Conservation (phyloP, 768 basidiomycete species). For the Suillus placidus region DNA sequence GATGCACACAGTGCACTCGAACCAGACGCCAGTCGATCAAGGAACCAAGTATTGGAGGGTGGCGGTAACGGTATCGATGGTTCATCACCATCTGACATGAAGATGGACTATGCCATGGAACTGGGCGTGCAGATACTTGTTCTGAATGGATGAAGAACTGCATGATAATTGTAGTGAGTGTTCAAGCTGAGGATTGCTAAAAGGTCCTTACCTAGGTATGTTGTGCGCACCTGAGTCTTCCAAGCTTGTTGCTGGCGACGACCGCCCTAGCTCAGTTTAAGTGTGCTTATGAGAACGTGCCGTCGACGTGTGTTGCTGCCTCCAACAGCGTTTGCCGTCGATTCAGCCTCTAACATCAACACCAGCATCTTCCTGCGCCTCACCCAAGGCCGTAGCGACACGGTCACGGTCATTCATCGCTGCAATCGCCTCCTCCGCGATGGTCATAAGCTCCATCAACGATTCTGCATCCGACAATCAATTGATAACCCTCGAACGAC, state of each 20-base stretch:
- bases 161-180: background rate
- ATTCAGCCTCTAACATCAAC: background rate
- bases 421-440: slow-evolving; percentile 37
- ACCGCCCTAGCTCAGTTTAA: background rate
- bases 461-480: slow-evolving; percentile 28
- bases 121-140: background rate
- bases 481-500: background rate
- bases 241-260: background rate
- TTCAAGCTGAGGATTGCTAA: background rate
- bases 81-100: background rate
- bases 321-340: background rate
- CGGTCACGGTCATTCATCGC: slow-evolving; percentile 36
- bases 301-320: too few species aligned
- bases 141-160: background rate
- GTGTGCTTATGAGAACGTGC: background rate
- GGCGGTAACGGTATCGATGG: background rate
- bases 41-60: background rate
- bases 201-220: background rate
- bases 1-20: background rate
- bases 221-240: background rate
- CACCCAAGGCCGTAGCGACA: slow-evolving; percentile 16
- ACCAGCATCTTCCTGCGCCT: slow-evolving; percentile 11
- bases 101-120: background rate
- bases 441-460: slow-evolving; percentile 33
- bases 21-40: background rate